A percentile compares a stretch with the other conserved stretches of the same genome.
These are phyloP conservation scores for Halophytophthora polymorphica DNA, from an alignment of 352 stramenopile genomes.

Conservation along the genomic window DNA sequence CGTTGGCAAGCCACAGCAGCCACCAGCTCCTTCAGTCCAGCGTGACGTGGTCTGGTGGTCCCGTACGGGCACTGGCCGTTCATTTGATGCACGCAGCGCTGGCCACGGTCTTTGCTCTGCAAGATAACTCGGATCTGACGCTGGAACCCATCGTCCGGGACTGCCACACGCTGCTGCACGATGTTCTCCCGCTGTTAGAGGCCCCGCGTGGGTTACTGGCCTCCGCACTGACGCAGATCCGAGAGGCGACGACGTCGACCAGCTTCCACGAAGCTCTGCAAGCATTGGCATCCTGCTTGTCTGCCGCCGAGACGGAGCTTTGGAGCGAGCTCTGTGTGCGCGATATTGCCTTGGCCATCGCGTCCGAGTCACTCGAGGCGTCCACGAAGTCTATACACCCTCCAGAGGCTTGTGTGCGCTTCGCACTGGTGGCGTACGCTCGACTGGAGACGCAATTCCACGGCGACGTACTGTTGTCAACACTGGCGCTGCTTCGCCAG, in stretches of 20 bases:
- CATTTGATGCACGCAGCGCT: conserved; percentile 25
- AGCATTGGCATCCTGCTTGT: conserved; percentile 29
- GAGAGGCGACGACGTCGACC: conserved; percentile 7
- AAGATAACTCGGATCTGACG: conserved; percentile 9
- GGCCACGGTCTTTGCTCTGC: conserved; percentile 17
- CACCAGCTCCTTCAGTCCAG: conserved; percentile 19
- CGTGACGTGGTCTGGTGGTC: conserved; percentile 4
- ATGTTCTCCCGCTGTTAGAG: conserved; percentile 36
- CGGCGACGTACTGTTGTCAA: conserved; percentile 53
- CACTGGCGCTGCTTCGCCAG: conserved; percentile 50
- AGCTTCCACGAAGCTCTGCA: conserved; percentile 17
- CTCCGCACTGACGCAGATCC: conserved; percentile 10
- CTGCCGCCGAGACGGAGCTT: conserved; percentile 19
- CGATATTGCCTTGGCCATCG: conserved; percentile 45
- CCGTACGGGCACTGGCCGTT: conserved; percentile 17
- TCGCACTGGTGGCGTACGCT: conserved; percentile 50
- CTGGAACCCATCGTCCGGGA: conserved; percentile 28
- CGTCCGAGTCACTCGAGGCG: conserved; percentile 8
- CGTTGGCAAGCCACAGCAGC: conserved; percentile 19
- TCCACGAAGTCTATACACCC: conserved; percentile 7
- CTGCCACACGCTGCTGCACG: conserved; percentile 50
- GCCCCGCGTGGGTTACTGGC: conserved; percentile 14
- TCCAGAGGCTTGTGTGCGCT: conserved; percentile 36
- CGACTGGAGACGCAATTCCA: conserved; percentile 48
- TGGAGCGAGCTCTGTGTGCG: conserved; percentile 65